Evolutionary conservation across 257 asterid species (phyloP).

Genomic region (Rauvolfia tetraphylla): DNA sequence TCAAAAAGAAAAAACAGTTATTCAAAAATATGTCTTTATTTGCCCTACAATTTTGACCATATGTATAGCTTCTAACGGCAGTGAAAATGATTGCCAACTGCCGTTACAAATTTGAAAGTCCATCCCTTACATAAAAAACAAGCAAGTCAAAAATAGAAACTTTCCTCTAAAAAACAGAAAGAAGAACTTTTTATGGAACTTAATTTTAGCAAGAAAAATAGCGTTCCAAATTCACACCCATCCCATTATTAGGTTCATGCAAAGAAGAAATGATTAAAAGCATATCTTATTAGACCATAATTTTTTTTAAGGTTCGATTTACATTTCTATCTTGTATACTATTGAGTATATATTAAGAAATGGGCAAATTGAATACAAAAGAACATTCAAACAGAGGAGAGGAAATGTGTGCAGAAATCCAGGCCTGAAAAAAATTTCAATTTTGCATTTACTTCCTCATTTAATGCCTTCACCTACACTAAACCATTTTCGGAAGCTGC

Average conservation of each 20-base stretch:
- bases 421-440: conserved; percentile 31
- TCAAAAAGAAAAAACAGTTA: no score
- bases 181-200: not conserved
- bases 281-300: no score
- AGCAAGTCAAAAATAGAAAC: not conserved
- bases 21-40: no score
- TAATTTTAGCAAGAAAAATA: no score
- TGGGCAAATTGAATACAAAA: no score
- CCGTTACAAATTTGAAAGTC: not conserved
- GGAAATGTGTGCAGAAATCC: conserved; percentile 40
- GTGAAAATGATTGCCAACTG: not conserved
- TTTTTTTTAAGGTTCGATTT: no score
- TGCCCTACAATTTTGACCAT: not conserved
- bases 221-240: no score
- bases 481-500: conserved; percentile 31
- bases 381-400: conserved; percentile 17
- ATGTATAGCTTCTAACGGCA: not conserved
- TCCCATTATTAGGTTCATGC: no score
- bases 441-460: conserved; percentile 32
- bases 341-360: no score
- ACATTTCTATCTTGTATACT: no score
- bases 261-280: no score
- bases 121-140: not conserved
- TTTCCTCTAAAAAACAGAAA: no score
- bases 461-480: conserved; percentile 49